Evolutionary conservation across 2,329 filamentous ascomycete species (phyloP), one percentile per base, ranked within the genome.

Genomic region (Pezicula rhizophila): DNA sequence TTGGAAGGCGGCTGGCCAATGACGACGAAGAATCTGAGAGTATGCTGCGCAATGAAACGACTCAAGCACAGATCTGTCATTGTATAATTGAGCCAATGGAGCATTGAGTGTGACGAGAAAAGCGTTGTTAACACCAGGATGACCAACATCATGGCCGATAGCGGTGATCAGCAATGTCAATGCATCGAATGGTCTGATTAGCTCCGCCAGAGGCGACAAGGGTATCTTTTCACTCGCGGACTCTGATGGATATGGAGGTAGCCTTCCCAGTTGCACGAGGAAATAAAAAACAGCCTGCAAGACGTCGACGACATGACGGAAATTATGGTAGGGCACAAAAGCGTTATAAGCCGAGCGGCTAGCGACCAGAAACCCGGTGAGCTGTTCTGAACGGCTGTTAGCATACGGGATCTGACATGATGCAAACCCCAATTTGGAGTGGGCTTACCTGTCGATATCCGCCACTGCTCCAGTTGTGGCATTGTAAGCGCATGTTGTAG

Each of bases 41-140:
- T 92, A 99, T 2, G 93, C 93, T 1, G 93, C 93, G 63, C 93
- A 96, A 65, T 99, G 93, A 61, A 97, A 99, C 0, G 92, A 95
- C 68, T 99, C 93, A 34, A 99, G 77, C 14, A 99, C 93, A 1
- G 93, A 97, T 48, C 88, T 87, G 66, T 99, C 93, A 63, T 97
- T 97, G 72, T 97, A 99, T 12, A 97, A 75, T 66, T 96, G 91
- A 11, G 93, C 93, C 25, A 99, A 74, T 1, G 93, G 92, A 15
- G 93, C 88, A 64, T 96, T 96, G 28, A 96, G 78, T 28, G 88
- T 90, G 15, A 96, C 84, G 5, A 99, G 75, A 64, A 99, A 99
- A 26, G 92, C 90, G 65, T 99, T 99, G 71, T 97, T 99, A 61
- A 99, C 93, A 48, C 93, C 93, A 0, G 93, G 93, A 64, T 99